Evolutionary conservation across 73 alveolate species (phyloP).

Genomic region (Tetrahymena malaccensis): DNA sequence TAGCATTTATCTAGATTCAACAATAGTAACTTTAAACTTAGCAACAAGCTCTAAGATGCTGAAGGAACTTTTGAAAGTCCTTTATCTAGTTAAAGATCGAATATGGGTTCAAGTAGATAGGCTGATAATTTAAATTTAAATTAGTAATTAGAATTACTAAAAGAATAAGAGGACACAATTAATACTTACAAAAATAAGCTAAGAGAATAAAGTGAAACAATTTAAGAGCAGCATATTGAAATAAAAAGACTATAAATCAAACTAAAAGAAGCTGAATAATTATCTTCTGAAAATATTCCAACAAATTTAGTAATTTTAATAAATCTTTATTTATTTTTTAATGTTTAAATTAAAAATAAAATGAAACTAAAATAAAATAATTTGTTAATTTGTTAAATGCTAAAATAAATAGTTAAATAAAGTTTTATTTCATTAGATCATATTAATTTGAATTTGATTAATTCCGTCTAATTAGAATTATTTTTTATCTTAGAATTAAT

Average conservation of each 20-base stretch:
- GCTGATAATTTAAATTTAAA: background rate
- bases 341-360: too few relatives aligned
- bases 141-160: background rate
- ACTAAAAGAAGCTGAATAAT: background rate
- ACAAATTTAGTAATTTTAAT: background rate
- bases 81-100: background rate
- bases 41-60: background rate
- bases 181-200: background rate
- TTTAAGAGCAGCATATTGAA: background rate
- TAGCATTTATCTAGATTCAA: background rate
- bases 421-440: too few relatives aligned
- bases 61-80: background rate
- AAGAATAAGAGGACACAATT: background rate
- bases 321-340: too few relatives aligned
- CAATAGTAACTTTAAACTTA: background rate
- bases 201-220: background rate
- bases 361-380: too few relatives aligned
- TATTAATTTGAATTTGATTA: too few relatives aligned
- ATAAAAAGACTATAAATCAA: background rate
- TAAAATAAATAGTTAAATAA: too few relatives aligned
- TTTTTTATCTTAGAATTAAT: background rate
- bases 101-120: background rate
- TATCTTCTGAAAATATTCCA: background rate
- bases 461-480: too few relatives aligned
- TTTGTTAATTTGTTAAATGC: too few relatives aligned